Conservation (phyloP, 805 yeast genomes). For the Kregervanrija pseudodelftensis region DNA sequence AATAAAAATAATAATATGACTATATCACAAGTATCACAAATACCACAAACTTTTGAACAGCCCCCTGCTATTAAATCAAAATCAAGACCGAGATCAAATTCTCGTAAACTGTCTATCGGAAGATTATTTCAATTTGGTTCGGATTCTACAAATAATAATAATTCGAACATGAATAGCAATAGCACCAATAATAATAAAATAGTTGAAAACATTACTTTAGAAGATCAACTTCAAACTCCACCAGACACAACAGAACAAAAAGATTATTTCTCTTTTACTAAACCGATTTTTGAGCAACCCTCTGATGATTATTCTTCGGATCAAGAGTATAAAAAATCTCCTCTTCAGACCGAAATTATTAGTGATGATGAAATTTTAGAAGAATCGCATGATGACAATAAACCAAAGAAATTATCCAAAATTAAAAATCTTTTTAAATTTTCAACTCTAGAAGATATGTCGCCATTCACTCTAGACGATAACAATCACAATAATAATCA, state of each 20-base stretch:
- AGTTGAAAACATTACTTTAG: conserved; percentile 1
- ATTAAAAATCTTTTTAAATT: conserved; percentile 25
- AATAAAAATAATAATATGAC: background rate
- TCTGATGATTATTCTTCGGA: conserved; percentile 10
- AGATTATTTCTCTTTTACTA: background rate
- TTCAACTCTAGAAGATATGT: conserved; percentile 8
- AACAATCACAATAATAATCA: too few relatives aligned
- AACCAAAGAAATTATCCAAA: conserved; percentile 19
- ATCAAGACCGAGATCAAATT: conserved; percentile 34
- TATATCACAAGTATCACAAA: background rate
- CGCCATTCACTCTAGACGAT: background rate
- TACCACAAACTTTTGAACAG: conserved; percentile 4
- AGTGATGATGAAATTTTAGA: background rate
- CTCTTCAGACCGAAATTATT: too few relatives aligned
- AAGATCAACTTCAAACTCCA: conserved; percentile 16
- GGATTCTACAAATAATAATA: conserved; percentile 8
- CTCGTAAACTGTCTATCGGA: conserved; percentile 29
- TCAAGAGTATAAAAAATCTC: background rate
- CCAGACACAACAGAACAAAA: conserved; percentile 11
- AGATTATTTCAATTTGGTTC: conserved; percentile 33
- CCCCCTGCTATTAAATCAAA: conserved; percentile 13
- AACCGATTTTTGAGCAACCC: background rate
- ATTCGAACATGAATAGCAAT: background rate
- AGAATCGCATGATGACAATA: conserved; percentile 12
- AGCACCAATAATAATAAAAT: conserved; percentile 10